Conservation (phyloP, 1,139 yeast species). For the Suhomyces bribrorum region DNA sequence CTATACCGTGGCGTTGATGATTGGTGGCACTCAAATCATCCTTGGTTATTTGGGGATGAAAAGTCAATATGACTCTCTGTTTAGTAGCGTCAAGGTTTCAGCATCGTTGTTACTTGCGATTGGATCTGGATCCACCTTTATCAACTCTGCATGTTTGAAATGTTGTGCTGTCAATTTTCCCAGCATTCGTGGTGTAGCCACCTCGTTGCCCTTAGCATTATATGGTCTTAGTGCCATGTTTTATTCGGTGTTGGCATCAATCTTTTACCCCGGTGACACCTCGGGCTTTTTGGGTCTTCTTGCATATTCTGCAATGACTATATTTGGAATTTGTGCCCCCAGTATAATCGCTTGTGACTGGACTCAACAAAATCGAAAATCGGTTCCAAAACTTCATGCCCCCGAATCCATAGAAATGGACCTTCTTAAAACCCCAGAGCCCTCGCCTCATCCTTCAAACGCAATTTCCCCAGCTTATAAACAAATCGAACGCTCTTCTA, state of each 20-base stretch:
- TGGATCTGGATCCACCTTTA: slow-evolving; percentile 58
- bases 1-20: slow-evolving; percentile 41
- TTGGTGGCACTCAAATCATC: slow-evolving; percentile 47
- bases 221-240: slow-evolving; percentile 62
- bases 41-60: slow-evolving; percentile 51
- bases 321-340: slow-evolving; percentile 49
- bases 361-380: slow-evolving; percentile 3
- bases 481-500: slow-evolving; percentile 1
- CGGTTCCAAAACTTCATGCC: neutral
- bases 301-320: slow-evolving; percentile 39
- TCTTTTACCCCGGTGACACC: slow-evolving; percentile 54
- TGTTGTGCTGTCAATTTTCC: slow-evolving; percentile 62
- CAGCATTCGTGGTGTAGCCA: slow-evolving; percentile 57
- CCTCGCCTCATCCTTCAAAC: slow-evolving; percentile 10
- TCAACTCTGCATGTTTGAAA: slow-evolving; percentile 54
- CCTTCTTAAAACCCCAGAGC: slow-evolving; percentile 12
- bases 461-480: slow-evolving; percentile 10
- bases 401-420: slow-evolving; percentile 17
- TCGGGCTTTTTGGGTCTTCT: slow-evolving; percentile 50
- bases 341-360: slow-evolving; percentile 46
- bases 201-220: slow-evolving; percentile 58
- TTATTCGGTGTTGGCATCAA: slow-evolving; percentile 50
- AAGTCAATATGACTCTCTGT: slow-evolving; percentile 40
- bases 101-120: slow-evolving; percentile 42
- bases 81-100: slow-evolving; percentile 35